These are phyloP conservation scores for Pelargonium myrrhifolium DNA, from an alignment of 441 rosid genomes.

Conservation along the genomic window DNA sequence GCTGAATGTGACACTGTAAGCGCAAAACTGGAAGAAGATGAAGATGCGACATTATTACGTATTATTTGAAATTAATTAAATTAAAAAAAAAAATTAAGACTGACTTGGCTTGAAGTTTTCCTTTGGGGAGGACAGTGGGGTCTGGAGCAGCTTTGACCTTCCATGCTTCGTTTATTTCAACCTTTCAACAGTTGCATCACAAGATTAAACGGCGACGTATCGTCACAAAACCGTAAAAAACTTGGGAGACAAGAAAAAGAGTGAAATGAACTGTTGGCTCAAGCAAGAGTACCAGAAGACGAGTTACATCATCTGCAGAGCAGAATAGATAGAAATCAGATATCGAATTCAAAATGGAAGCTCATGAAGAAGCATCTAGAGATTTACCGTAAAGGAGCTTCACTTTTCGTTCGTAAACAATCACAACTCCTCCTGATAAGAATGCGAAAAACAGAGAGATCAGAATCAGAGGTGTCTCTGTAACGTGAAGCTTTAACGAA, in stretches of 20 bases:
- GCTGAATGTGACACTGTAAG: background rate
- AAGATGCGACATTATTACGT: background rate
- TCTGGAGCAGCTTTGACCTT: constrained; percentile 50
- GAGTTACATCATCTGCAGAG: constrained; percentile 67
- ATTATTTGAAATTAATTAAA: background rate
- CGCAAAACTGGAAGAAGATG: background rate
- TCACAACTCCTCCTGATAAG: constrained; percentile 73
- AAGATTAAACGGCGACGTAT: background rate
- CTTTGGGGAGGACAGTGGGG: constrained; percentile 63
- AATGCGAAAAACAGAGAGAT: background rate
- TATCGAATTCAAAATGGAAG: background rate
- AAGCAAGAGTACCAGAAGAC: constrained; percentile 52
- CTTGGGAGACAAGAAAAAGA: background rate
- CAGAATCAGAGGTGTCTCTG: background rate
- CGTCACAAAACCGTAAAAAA: background rate
- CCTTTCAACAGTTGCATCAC: constrained; percentile 31
- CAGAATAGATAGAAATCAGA: constrained; percentile 4
- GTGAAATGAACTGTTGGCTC: no score
- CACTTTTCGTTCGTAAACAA: constrained; percentile 84
- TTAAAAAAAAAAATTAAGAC: constrained; percentile 15
- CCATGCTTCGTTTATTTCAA: constrained; percentile 78
- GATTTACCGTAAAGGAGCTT: constrained; percentile 67
- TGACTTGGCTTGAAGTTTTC: constrained; percentile 68
- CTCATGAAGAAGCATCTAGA: constrained; percentile 2
- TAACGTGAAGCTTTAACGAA: background rate